phyloP scores from a whole-genome alignment of 371 early-diverging fungal genomes.

The Mortierella sp. region DNA sequence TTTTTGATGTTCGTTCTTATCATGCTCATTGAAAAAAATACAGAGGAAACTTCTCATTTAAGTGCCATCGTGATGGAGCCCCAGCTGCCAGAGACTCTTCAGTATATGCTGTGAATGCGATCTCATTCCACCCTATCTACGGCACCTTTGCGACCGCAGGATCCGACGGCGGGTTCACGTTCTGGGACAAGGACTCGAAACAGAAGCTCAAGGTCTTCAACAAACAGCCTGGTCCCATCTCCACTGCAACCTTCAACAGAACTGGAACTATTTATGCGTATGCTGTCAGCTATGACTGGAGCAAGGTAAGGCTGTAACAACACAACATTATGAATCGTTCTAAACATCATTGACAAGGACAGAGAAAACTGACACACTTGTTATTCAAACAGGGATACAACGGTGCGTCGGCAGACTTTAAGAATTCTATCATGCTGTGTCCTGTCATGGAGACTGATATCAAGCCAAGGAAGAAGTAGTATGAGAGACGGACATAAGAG shows the following conservation, averaged over 20 bases:
- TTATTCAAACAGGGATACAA: conserved; percentile 47
- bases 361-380: too few species aligned
- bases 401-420: conserved; percentile 35
- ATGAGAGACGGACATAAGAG: not conserved
- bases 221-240: conserved; percentile 74
- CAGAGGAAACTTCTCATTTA: conserved; percentile 91
- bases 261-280: conserved; percentile 95
- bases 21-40: too few species aligned
- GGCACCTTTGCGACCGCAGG: conserved; percentile 95
- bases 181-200: conserved; percentile 97
- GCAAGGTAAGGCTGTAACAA: conserved; percentile 70
- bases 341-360: conserved; percentile 23
- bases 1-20: too few species aligned
- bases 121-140: conserved; percentile 86
- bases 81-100: conserved; percentile 63
- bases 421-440: conserved; percentile 61
- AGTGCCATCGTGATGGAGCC: conserved; percentile 89
- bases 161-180: conserved; percentile 90
- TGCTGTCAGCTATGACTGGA: conserved; percentile 97
- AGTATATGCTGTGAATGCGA: conserved; percentile 86
- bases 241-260: conserved; percentile 85
- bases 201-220: conserved; percentile 82
- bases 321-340: not conserved
- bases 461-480: conserved; percentile 60
- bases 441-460: conserved; percentile 63